A percentile compares a stretch with the other conserved stretches of the same genome.
Evolutionary conservation across 495 filamentous ascomycete genomes (phyloP).

Genomic region (Mytilinidion resinicola): DNA sequence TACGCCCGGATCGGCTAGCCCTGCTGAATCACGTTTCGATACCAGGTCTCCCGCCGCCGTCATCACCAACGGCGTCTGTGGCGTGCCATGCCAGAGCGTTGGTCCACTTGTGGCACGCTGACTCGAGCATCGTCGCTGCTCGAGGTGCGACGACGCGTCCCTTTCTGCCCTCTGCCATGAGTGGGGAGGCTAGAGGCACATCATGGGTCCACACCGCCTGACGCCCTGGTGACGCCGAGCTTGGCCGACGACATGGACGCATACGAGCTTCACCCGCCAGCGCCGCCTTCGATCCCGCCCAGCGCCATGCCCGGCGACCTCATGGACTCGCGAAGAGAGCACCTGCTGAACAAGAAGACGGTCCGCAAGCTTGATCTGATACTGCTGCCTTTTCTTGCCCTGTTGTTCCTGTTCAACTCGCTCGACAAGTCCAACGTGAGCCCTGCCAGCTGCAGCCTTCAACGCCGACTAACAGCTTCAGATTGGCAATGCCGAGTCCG

Average conservation of each 20-base stretch:
- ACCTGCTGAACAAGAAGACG: conserved; percentile 24
- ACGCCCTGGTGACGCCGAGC: not conserved
- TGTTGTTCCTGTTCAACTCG: conserved; percentile 48
- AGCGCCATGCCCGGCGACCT: not conserved
- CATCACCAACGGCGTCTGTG: no score
- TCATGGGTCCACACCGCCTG: conserved; percentile 1
- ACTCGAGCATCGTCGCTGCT: no score
- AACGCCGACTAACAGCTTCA: not conserved
- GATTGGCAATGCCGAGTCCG: conserved; percentile 49
- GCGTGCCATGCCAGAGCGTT: no score
- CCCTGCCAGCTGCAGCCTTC: not conserved
- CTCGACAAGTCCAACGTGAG: conserved; percentile 45
- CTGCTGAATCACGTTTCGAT: no score
- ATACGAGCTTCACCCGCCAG: not conserved
- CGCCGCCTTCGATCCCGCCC: not conserved
- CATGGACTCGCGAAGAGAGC: not conserved
- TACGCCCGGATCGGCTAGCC: no score
- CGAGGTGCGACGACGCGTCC: no score
- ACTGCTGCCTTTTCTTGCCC: conserved; percentile 47
- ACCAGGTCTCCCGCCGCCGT: no score
- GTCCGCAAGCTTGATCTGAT: conserved; percentile 41
- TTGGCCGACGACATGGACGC: not conserved
- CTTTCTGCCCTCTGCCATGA: no score
- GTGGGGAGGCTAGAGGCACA: no score
- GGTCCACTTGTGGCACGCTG: no score